Conservation (phyloP, 257 asterid species). For the Scutellaria galericulata region DNA sequence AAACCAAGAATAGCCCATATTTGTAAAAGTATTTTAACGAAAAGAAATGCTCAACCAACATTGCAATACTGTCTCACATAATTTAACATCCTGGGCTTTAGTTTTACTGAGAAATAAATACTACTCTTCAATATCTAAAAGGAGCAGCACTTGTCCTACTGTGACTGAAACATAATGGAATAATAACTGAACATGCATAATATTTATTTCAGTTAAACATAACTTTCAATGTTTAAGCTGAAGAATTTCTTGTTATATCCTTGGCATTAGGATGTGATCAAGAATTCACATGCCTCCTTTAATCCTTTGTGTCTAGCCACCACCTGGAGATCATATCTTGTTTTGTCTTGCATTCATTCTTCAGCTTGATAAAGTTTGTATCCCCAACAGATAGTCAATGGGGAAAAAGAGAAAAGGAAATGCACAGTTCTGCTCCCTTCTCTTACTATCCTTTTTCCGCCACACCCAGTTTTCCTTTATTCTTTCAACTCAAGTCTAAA, state of each 20-base stretch:
- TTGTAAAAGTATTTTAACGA: background rate
- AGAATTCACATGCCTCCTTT: background rate
- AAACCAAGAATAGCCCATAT: background rate
- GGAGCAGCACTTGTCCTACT: background rate
- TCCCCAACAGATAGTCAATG: too few relatives aligned
- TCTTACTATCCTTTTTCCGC: background rate
- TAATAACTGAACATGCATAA: slow-evolving; percentile 1
- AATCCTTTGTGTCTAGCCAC: background rate
- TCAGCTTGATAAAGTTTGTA: slow-evolving; percentile 9
- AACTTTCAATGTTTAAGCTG: background rate
- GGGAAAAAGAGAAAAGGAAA: background rate
- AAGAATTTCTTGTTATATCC: background rate
- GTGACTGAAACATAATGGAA: background rate
- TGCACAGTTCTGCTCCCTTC: slow-evolving; percentile 10
- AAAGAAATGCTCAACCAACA: background rate
- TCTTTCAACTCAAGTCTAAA: background rate
- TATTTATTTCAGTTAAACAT: background rate
- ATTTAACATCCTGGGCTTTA: background rate
- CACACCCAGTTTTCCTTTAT: background rate
- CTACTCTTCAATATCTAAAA: background rate
- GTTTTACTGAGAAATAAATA: background rate
- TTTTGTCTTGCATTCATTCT: background rate
- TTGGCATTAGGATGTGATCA: background rate
- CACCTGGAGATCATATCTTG: slow-evolving; percentile 5
- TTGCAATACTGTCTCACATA: background rate